These are phyloP conservation scores for Aspergillus tamarii DNA, from an alignment of 2,329 filamentous ascomycete species.

Conservation along the genomic window DNA sequence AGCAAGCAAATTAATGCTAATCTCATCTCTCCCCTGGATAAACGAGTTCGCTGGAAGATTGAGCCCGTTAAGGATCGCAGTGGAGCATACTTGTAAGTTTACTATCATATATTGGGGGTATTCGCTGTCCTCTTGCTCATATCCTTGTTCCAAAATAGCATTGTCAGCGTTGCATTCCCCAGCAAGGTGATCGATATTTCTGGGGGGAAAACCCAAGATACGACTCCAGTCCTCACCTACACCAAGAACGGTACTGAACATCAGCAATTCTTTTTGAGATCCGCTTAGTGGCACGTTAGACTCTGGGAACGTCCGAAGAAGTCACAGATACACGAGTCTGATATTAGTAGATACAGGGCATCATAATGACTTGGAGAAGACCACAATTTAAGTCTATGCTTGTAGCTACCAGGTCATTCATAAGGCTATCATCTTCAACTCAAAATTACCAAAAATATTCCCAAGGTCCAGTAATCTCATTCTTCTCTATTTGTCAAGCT, in stretches of 20 bases:
- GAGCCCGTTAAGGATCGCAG: background rate
- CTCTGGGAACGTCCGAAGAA: background rate
- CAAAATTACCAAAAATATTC: no score
- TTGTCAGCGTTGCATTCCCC: background rate
- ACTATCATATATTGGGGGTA: background rate
- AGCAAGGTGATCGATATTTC: background rate
- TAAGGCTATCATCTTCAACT: no score
- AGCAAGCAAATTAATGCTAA: background rate
- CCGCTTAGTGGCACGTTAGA: background rate
- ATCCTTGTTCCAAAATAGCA: background rate
- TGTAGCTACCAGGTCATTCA: no score
- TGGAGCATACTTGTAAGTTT: background rate
- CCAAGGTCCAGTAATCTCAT: no score
- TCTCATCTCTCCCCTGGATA: background rate
- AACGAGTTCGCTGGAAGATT: background rate
- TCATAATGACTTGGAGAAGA: no score
- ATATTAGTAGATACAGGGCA: no score
- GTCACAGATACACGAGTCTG: no score
- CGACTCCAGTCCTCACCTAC: background rate
- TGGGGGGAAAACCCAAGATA: background rate
- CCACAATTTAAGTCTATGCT: no score
- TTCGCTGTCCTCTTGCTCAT: background rate
- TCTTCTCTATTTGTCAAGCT: no score
- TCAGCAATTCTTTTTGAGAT: background rate
- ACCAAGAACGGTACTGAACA: no score